Base-by-base conservation (phyloP, 164 flowering plant species). In the Malania oleifera region DNA sequence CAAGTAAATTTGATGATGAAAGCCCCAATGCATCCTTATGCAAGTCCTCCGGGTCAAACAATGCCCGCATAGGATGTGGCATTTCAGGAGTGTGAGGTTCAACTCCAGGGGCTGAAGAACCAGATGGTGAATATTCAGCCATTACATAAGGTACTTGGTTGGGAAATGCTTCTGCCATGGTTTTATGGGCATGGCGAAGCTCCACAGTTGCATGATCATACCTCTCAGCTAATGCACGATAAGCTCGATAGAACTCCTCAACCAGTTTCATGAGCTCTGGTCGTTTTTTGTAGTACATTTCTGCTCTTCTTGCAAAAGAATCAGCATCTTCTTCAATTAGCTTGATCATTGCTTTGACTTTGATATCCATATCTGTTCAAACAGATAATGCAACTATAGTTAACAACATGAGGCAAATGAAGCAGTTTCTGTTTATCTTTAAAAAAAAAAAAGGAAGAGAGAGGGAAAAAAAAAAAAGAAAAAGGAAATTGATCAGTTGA, bases 311-410 rank as follows among this genome's bases (percentile, higher is more conserved):
- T 62, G 95, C 95, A 79, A 91, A 91, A 10, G 98, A 80, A 75
- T 91, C 98, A 11, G 91, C 96, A 76, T 91, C 98, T 75, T 85
- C 92, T 77, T 91, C 98, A 40, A 91, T 89, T 29, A 91, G 87
- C 71, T 85, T 91, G 85, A 91, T 86, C 98, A 91, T 91, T 37
- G 82, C 65, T 80, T 91, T 91, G 52, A 91, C 92, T 69, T 84
- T 86, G 55, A 68, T 56, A 68, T 91, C 98, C 86, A 91, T 86
- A 69, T 86, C 98, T 91, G 86, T 60, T 64, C 40, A 63, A 71
- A 57, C 19, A 61, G 34, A 58, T 1, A 28, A 40, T 18, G 44
- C 3, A 64, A 19, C 4, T 15, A 45, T 28, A 18, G 18, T n/a
- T n/a, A n/a, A n/a, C n/a, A n/a, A n/a, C n/a, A n/a, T n/a, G n/a